These are phyloP conservation scores for Fusarium tricinctum DNA, from an alignment of 2,329 filamentous ascomycete genomes.

Conservation along the genomic window DNA sequence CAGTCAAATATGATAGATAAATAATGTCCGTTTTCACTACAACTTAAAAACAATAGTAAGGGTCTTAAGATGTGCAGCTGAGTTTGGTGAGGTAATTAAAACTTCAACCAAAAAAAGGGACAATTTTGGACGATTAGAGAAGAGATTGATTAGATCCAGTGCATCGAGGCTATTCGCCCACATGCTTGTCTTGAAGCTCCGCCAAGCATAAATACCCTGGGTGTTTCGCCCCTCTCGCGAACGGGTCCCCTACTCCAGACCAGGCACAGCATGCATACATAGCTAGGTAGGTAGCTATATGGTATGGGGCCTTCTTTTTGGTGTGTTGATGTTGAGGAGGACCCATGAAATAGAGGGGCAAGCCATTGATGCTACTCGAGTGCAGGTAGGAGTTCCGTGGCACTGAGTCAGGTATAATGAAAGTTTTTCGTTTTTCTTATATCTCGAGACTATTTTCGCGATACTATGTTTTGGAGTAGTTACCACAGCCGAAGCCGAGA, in stretches of 20 bases:
- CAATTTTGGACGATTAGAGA: constrained; percentile 1
- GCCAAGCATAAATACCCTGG: constrained; percentile 22
- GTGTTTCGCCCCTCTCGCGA: constrained; percentile 8
- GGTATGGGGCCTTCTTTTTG: constrained; percentile 19
- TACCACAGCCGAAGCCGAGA: constrained; percentile 1
- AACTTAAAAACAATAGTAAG: not conserved
- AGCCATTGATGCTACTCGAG: constrained; percentile 13
- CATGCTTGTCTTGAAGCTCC: constrained; percentile 26
- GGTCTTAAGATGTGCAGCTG: not conserved
- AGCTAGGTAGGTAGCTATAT: not conserved
- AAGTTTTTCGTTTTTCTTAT: not conserved
- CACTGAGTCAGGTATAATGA: not conserved
- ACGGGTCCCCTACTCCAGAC: constrained; percentile 19
- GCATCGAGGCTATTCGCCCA: constrained; percentile 31
- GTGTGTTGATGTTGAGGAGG: constrained; percentile 4
- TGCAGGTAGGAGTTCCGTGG: constrained; percentile 3
- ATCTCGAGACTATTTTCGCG: not conserved
- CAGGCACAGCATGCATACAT: constrained; percentile 10
- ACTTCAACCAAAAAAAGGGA: not conserved
- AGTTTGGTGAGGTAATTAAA: constrained; percentile 19
- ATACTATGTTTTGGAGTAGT: constrained; percentile 4
- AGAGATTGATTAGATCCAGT: constrained; percentile 47
- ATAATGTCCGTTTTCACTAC: not conserved
- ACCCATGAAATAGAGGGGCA: constrained; percentile 16
- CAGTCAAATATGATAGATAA: constrained; percentile 12